Conservation (phyloP, 179 eudicot genomes). For the Monotropa hypopitys region DNA sequence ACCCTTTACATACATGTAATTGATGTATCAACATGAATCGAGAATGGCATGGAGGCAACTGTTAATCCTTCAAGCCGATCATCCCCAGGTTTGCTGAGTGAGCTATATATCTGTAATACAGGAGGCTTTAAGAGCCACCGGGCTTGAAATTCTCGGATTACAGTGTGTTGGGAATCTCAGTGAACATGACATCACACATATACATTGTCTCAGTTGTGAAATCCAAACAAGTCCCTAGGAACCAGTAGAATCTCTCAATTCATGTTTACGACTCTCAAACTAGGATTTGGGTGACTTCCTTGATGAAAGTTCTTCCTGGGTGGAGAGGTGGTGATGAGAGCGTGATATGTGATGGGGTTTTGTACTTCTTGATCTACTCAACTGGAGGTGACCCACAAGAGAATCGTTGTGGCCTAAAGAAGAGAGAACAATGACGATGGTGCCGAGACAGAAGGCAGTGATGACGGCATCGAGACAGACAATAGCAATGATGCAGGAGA, state of each 20-base stretch:
- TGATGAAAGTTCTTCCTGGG: constrained; percentile 43
- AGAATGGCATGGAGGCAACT: too few species aligned
- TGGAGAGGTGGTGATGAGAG: constrained; percentile 83
- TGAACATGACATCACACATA: constrained; percentile 27
- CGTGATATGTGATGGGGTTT: constrained; percentile 52
- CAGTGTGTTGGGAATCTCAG: constrained; percentile 56
- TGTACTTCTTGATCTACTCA: constrained; percentile 67
- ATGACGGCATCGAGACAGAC: too few species aligned
- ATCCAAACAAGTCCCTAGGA: constrained; percentile 61
- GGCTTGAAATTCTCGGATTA: constrained; percentile 49
- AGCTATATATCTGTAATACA: constrained; percentile 46
- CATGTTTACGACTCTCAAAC: constrained; percentile 46
- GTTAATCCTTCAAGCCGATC: too few species aligned
- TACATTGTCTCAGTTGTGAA: constrained; percentile 54
- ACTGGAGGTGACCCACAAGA: constrained; percentile 43
- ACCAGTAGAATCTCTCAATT: constrained; percentile 68
- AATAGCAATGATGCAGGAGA: too few species aligned
- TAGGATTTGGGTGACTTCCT: constrained; percentile 41
- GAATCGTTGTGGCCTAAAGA: constrained; percentile 56
- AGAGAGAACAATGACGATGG: too few species aligned
- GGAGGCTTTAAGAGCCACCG: constrained; percentile 41
- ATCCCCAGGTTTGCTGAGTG: too few species aligned
- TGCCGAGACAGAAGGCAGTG: too few species aligned
- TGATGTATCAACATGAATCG: too few species aligned
- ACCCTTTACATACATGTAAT: too few species aligned